phyloP scores from a whole-genome alignment of 805 yeast species.

The Spathaspora passalidarum region DNA sequence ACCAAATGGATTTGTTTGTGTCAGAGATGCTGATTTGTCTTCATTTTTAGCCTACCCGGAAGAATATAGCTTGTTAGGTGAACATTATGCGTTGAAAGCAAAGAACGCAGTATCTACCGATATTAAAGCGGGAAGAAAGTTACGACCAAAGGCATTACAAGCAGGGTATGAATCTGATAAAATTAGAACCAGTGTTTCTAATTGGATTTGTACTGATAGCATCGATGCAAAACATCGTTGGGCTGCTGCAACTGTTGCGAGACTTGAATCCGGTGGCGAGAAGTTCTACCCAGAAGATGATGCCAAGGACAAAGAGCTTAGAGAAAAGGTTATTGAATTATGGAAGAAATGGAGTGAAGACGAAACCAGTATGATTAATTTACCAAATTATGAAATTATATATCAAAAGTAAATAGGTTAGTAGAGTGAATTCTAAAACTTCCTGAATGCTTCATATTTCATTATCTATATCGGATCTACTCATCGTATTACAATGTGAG shows the following conservation, averaged over 20 bases:
- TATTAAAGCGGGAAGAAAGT: slow-evolving; percentile 15
- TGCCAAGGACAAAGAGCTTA: slow-evolving; percentile 4
- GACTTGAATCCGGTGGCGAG: slow-evolving; percentile 13
- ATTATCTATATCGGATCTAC: no score
- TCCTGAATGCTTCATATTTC: no score
- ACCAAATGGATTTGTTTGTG: slow-evolving; percentile 30
- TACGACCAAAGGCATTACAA: slow-evolving; percentile 14
- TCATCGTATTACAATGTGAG: no score
- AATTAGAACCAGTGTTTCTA: slow-evolving; percentile 12
- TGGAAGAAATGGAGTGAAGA: slow-evolving; percentile 17
- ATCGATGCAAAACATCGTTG: slow-evolving; percentile 8
- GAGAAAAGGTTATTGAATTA: slow-evolving; percentile 8
- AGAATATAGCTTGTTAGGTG: slow-evolving; percentile 10
- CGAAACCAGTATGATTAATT: slow-evolving; percentile 11
- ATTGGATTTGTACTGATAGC: slow-evolving; percentile 13
- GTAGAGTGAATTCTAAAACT: no score
- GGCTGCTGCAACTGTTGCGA: slow-evolving; percentile 10
- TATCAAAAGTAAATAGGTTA: slow-evolving; percentile 9
- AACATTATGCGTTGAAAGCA: slow-evolving; percentile 6
- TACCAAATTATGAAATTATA: slow-evolving; percentile 17
- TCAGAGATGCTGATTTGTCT: slow-evolving; percentile 27
- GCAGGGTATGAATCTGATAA: slow-evolving; percentile 15
- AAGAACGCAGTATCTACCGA: slow-evolving; percentile 11
- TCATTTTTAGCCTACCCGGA: slow-evolving; percentile 17
- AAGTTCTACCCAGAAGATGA: slow-evolving; percentile 5